A percentile compares a stretch with the other conserved stretches of the same genome.
phyloP scores from a whole-genome alignment of 768 basidiomycete species.

The Lactifluus hygrophoroides region DNA sequence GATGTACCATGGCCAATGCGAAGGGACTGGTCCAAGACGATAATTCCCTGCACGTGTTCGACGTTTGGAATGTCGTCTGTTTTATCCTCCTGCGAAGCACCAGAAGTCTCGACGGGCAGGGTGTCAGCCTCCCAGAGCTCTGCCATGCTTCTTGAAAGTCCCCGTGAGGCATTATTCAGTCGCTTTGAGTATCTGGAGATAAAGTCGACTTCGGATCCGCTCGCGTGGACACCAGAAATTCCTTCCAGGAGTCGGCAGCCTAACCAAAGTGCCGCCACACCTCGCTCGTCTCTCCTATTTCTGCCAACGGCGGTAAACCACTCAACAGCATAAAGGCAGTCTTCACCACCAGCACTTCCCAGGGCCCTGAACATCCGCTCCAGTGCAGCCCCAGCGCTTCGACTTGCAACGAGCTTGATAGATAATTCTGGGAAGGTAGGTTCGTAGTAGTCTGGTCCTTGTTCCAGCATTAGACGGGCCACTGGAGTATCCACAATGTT shows the following conservation, averaged over 20 bases:
- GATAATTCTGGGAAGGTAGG: slow-evolving; percentile 50
- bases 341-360: slow-evolving; percentile 60
- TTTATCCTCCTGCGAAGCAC: slow-evolving; percentile 22
- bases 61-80: slow-evolving; percentile 2
- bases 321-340: slow-evolving; percentile 68
- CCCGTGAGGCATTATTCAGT: slow-evolving; percentile 56
- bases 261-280: slow-evolving; percentile 78
- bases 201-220: slow-evolving; percentile 22
- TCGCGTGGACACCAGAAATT: slow-evolving; percentile 41
- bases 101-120: slow-evolving; percentile 15
- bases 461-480: slow-evolving; percentile 51
- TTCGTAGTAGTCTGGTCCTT: slow-evolving; percentile 30
- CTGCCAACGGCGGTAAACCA: slow-evolving; percentile 62
- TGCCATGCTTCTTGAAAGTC: slow-evolving; percentile 52
- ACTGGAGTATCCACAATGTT: slow-evolving; percentile 39
- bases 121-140: slow-evolving; percentile 58
- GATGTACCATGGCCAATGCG: slow-evolving; percentile 35
- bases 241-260: slow-evolving; percentile 73
- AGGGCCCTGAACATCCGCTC: slow-evolving; percentile 66
- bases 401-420: slow-evolving; percentile 48
- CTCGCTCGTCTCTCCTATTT: slow-evolving; percentile 35
- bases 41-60: slow-evolving; percentile 13
- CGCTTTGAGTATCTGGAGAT: slow-evolving; percentile 33
- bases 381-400: slow-evolving; percentile 44
- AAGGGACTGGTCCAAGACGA: slow-evolving; percentile 22